Conservation (phyloP, 2,329 filamentous ascomycete species). For the Diaporthe sp. region DNA sequence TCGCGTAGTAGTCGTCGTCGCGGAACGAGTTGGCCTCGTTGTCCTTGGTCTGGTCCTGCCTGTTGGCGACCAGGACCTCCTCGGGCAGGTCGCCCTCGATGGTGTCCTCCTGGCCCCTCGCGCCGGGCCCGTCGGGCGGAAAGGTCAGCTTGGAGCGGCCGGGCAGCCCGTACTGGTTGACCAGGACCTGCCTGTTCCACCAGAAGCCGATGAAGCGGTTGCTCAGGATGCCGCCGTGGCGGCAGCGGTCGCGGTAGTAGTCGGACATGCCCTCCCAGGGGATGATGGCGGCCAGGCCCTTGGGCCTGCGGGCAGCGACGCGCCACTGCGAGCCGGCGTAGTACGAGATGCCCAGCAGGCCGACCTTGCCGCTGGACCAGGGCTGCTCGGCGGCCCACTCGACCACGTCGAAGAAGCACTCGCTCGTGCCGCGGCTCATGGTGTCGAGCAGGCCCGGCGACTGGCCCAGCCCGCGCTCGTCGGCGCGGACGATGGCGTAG, state of each 20-base stretch:
- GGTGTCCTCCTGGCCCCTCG: conserved; percentile 59
- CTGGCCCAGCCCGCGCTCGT: conserved; percentile 64
- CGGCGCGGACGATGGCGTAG: conserved; percentile 68
- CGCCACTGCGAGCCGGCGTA: conserved; percentile 64
- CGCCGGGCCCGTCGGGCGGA: conserved; percentile 49
- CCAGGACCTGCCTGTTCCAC: conserved; percentile 77
- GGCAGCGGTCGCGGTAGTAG: conserved; percentile 69
- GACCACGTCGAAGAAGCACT: conserved; percentile 63
- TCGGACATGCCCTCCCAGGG: conserved; percentile 69
- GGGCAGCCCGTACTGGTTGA: conserved; percentile 75
- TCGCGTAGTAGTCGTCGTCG: conserved; percentile 75
- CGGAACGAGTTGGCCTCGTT: conserved; percentile 68
- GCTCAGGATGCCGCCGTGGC: conserved; percentile 73
- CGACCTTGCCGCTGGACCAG: conserved; percentile 65
- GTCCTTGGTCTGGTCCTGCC: conserved; percentile 61
- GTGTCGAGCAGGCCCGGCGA: conserved; percentile 62
- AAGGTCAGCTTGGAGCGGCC: conserved; percentile 50
- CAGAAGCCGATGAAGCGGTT: conserved; percentile 73
- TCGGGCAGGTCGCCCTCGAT: conserved; percentile 71
- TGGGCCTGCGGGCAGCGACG: conserved; percentile 61
- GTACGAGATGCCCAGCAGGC: conserved; percentile 63
- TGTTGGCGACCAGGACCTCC: conserved; percentile 64
- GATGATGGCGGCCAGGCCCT: conserved; percentile 61
- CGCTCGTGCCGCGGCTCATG: conserved; percentile 63
- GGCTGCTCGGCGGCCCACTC: conserved; percentile 63